Percentiles rank a stretch among this genome's conserved stretches.
phyloP scores from a whole-genome alignment of 2,329 filamentous ascomycete genomes.

The Fusarium torulosum region DNA sequence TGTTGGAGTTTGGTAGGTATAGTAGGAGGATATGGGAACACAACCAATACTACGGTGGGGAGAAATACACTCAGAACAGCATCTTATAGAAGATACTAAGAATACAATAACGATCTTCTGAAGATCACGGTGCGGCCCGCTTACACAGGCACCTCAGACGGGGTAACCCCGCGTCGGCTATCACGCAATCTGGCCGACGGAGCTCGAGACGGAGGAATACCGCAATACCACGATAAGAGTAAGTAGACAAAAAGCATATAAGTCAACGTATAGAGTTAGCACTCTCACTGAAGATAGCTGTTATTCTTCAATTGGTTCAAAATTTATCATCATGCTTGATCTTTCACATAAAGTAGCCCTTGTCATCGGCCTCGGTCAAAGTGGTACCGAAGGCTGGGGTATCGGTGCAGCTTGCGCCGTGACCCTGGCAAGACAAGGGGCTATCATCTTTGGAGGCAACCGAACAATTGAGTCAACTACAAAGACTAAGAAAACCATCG shows the following conservation, averaged over 20 bases:
- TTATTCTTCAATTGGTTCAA: accelerated
- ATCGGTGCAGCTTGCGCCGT: conserved; percentile 65
- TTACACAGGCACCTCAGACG: conserved; percentile 17
- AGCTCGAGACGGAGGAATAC: conserved; percentile 6
- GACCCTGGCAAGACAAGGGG: conserved; percentile 61
- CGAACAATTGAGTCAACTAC: conserved; percentile 56
- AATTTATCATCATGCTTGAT: conserved; percentile 50
- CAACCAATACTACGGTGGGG: no score
- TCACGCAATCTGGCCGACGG: conserved; percentile 40
- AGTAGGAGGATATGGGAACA: background rate
- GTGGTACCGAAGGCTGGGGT: conserved; percentile 61
- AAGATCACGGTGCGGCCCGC: background rate
- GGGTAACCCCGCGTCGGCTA: conserved; percentile 37
- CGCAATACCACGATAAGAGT: background rate
- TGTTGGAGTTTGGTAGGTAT: conserved; percentile 34
- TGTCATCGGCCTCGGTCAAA: conserved; percentile 61
- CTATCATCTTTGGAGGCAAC: conserved; percentile 64
- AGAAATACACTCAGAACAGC: background rate
- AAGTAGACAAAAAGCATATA: background rate
- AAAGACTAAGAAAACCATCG: conserved; percentile 56
- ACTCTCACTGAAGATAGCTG: accelerated
- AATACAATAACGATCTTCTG: conserved; percentile 21
- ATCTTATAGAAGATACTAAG: background rate
- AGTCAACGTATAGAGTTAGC: background rate
- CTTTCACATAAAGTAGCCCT: conserved; percentile 59